Evolutionary conservation across 495 filamentous ascomycete species (phyloP).

Genomic region (Hyaloscypha finlandica): DNA sequence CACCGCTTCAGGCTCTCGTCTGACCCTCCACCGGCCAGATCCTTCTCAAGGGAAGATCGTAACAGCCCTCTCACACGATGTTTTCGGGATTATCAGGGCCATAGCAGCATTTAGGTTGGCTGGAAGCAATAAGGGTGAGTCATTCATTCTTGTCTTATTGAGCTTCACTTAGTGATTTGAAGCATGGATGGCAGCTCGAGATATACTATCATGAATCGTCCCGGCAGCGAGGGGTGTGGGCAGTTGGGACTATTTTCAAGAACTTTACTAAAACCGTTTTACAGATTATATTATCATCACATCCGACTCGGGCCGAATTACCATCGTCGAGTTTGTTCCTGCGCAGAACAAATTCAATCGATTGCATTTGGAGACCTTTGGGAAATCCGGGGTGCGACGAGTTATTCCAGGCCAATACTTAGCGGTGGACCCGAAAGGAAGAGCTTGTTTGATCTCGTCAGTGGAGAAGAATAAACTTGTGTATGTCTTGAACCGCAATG

Average conservation of each 20-base stretch:
- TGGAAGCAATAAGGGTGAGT: conserved; percentile 96
- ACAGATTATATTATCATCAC: conserved; percentile 96
- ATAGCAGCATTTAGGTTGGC: conserved; percentile 87
- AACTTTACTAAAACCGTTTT: conserved; percentile 58
- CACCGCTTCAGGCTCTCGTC: conserved; percentile 85
- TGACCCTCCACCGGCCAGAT: conserved; percentile 86
- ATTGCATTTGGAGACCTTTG: conserved; percentile 94
- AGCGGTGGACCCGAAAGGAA: conserved; percentile 90
- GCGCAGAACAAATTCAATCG: conserved; percentile 85
- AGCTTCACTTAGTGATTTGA: conserved; percentile 92
- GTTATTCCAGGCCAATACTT: conserved; percentile 96
- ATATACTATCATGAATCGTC: conserved; percentile 28
- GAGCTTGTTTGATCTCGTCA: conserved; percentile 90
- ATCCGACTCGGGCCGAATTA: conserved; percentile 92
- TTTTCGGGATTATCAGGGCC: conserved; percentile 91
- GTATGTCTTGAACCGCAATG: conserved; percentile 95
- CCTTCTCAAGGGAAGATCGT: conserved; percentile 81
- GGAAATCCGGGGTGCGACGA: conserved; percentile 92
- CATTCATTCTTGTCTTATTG: conserved; percentile 39
- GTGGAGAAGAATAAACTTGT: conserved; percentile 99
- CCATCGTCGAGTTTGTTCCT: conserved; percentile 89
- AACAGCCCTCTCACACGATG: conserved; percentile 84
- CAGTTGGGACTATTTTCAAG: conserved; percentile 33
- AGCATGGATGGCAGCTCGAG: conserved; percentile 48
- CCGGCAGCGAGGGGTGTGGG: conserved; percentile 15